Evolutionary conservation across 768 basidiomycete genomes (phyloP).

Genomic region (Trametes meyenii): DNA sequence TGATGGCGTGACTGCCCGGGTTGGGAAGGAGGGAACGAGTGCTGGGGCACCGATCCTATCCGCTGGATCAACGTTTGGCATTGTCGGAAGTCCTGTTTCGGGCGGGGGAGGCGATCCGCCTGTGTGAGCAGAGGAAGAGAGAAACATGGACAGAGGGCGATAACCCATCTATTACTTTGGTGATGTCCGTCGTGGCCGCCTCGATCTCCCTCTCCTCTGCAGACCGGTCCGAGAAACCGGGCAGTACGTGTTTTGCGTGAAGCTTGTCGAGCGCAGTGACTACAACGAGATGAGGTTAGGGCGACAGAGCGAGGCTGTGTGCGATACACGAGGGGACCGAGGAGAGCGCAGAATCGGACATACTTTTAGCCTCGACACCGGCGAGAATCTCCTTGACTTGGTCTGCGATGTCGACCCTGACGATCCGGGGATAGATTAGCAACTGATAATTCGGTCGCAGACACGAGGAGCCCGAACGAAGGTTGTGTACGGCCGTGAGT

Average conservation of each 20-base stretch:
- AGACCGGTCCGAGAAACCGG: constrained; percentile 94
- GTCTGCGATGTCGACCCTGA: constrained; percentile 91
- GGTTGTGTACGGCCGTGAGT: background rate
- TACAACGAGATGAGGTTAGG: constrained; percentile 37
- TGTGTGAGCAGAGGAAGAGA: constrained; percentile 2
- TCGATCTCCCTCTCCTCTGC: constrained; percentile 96
- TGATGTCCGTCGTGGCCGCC: constrained; percentile 81
- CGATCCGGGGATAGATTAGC: constrained; percentile 29
- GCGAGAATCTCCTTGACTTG: constrained; percentile 82
- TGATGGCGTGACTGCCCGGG: constrained; percentile 49
- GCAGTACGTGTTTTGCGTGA: constrained; percentile 93
- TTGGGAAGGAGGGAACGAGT: constrained; percentile 65
- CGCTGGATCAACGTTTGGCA: constrained; percentile 68
- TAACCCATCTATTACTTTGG: constrained; percentile 56
- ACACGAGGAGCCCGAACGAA: background rate
- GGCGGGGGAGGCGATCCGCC: background rate
- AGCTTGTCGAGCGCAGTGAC: constrained; percentile 91
- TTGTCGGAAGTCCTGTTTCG: constrained; percentile 41
- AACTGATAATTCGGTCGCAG: background rate
- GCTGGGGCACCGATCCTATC: constrained; percentile 59
- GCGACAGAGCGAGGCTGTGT: constrained; percentile 15
- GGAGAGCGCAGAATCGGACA: constrained; percentile 33
- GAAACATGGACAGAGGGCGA: constrained; percentile 2
- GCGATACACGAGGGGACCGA: constrained; percentile 19
- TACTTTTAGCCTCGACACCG: constrained; percentile 77